phyloP scores from a whole-genome alignment of 1,284 basidiomycete genomes.

The Coniferiporia weirii region DNA sequence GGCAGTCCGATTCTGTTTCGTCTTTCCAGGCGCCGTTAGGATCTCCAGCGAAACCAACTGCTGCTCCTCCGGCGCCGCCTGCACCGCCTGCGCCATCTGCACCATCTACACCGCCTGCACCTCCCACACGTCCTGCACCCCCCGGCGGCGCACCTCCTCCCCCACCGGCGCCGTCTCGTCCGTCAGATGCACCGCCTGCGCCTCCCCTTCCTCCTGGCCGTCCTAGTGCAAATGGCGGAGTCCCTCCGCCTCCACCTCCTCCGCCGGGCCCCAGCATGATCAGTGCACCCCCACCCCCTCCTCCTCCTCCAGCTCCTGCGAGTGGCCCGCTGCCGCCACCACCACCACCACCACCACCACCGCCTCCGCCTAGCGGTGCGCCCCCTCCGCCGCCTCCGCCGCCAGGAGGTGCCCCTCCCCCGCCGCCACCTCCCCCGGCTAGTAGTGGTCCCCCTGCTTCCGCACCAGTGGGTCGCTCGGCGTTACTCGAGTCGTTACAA shows the following conservation, averaged over 20 bases:
- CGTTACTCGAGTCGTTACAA: conserved; percentile 64
- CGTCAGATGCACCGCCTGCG: conserved; percentile 26
- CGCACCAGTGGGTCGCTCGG: conserved; percentile 39
- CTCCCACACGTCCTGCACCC: conserved; percentile 22
- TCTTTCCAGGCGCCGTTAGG: conserved; percentile 27
- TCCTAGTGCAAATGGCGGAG: conserved; percentile 20
- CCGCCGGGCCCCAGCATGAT: conserved; percentile 17
- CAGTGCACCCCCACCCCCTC: conserved; percentile 31
- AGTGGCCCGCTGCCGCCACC: conserved; percentile 26
- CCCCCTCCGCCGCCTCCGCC: conserved; percentile 33
- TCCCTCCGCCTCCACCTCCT: conserved; percentile 20
- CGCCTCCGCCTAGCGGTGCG: conserved; percentile 22
- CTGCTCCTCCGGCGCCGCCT: conserved; percentile 23
- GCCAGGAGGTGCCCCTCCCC: conserved; percentile 21
- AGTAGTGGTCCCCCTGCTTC: conserved; percentile 22
- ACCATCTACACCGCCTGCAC: conserved; percentile 21
- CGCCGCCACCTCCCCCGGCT: conserved; percentile 32
- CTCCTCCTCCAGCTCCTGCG: conserved; percentile 27
- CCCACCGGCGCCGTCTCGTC: conserved; percentile 27
- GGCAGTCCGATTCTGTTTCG: conserved; percentile 19
- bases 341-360: conserved; percentile 26
- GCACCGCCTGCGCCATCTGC: conserved; percentile 23
- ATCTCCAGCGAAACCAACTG: conserved; percentile 18
- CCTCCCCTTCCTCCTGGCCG: conserved; percentile 20
- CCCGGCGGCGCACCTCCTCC: conserved; percentile 26